Percentiles rank a stretch among this genome's conserved stretches.
These are phyloP conservation scores for Metarhizium sp. DNA, from an alignment of 2,329 filamentous ascomycete genomes.

Conservation along the genomic window DNA sequence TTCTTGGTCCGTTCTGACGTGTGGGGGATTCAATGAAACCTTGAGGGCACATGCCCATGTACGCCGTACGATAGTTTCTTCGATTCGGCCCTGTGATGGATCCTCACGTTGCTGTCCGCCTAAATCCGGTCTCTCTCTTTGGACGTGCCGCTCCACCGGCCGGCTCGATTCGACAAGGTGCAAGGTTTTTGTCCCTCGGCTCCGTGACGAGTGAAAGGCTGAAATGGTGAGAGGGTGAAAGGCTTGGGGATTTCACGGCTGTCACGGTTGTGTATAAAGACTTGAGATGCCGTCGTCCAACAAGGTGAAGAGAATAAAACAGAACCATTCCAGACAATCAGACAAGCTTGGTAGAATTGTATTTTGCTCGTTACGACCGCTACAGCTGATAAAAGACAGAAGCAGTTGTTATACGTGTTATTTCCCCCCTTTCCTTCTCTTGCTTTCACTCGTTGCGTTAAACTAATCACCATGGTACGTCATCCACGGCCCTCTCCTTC, in stretches of 20 bases:
- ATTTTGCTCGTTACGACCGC: no score
- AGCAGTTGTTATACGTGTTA: background rate
- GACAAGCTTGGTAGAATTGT: no score
- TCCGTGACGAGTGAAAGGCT: background rate
- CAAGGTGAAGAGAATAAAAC: background rate
- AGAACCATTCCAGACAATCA: background rate
- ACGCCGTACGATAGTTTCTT: background rate
- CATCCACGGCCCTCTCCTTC: background rate
- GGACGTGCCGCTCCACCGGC: background rate
- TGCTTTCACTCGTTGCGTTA: background rate
- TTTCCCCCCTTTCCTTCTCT: no score
- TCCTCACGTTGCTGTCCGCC: background rate
- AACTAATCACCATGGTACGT: background rate
- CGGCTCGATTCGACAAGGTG: background rate
- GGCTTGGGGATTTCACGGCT: background rate
- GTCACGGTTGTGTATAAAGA: background rate
- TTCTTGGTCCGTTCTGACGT: background rate
- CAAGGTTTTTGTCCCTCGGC: background rate
- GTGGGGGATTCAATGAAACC: background rate
- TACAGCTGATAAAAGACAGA: background rate
- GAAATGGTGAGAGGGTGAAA: background rate
- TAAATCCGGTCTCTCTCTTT: background rate
- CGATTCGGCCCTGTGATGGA: conserved; percentile 1
- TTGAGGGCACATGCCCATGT: background rate
- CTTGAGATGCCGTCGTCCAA: background rate